These are phyloP conservation scores for Cunninghamia lanceolata DNA, from an alignment of 75 land plant species.

Conservation along the genomic window DNA sequence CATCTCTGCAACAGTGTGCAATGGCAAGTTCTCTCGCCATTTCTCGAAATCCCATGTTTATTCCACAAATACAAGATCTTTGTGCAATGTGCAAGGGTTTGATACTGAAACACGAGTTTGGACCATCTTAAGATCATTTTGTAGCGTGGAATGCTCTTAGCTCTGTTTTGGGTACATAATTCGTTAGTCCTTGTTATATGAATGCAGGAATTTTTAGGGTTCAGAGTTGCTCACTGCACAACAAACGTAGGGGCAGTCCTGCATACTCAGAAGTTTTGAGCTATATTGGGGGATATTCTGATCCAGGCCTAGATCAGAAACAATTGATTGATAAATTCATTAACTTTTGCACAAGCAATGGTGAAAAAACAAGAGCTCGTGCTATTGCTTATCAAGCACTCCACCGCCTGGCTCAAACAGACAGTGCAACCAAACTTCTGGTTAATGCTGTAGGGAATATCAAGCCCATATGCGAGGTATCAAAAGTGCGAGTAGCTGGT, in stretches of 20 bases:
- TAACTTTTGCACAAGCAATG: neutral
- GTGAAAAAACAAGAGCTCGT: neutral
- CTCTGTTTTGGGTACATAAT: neutral
- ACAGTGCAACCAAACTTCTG: slow-evolving; percentile 10
- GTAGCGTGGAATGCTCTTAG: neutral
- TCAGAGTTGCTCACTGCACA: neutral
- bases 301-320: neutral
- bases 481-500: slow-evolving; percentile 13
- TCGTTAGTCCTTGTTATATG: neutral
- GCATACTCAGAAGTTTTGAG: neutral
- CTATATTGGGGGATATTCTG: neutral
- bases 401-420: slow-evolving; percentile 3
- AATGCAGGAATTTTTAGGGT: neutral
- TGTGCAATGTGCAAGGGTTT: neutral
- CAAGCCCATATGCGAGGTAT: slow-evolving; percentile 18
- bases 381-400: slow-evolving; percentile 13
- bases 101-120: neutral
- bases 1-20: neutral
- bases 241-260: neutral
- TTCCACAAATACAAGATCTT: neutral
- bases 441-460: slow-evolving; percentile 13
- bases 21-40: neutral
- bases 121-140: neutral
- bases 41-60: neutral
- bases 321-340: neutral